phyloP scores from a whole-genome alignment of 139 green algal species.

The Diplosphaera chodatii region DNA sequence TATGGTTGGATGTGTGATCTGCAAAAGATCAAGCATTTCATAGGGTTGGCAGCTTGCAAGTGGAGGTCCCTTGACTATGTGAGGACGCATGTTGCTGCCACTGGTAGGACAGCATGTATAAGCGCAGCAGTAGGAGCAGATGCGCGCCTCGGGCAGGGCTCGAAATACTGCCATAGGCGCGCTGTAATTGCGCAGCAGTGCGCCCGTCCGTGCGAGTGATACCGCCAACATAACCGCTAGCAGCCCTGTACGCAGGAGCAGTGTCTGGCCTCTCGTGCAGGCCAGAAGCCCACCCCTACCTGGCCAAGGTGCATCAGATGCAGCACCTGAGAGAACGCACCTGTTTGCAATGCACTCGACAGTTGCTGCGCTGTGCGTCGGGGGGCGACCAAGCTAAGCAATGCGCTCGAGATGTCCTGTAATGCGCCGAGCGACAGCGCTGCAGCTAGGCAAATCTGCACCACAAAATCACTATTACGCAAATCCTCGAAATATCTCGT shows the following conservation, averaged over 20 bases:
- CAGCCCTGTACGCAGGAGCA: background rate
- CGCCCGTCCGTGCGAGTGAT: conserved; percentile 20
- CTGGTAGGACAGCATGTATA: too few relatives aligned
- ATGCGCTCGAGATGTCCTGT: background rate
- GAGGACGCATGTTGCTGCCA: too few relatives aligned
- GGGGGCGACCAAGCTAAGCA: background rate
- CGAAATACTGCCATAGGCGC: conserved; percentile 41
- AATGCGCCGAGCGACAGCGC: conserved; percentile 29
- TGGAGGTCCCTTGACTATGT: too few relatives aligned
- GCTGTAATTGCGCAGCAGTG: conserved; percentile 45
- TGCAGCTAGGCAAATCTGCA: conserved; percentile 57
- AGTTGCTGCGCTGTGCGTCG: background rate
- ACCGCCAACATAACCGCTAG: conserved; percentile 13
- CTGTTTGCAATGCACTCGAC: background rate
- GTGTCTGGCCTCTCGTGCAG: too few relatives aligned
- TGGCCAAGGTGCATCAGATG: too few relatives aligned
- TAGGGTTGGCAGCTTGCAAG: too few relatives aligned
- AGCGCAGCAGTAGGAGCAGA: too few relatives aligned
- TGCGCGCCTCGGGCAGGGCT: conserved; percentile 7
- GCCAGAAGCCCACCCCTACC: too few relatives aligned
- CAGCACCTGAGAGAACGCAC: background rate
- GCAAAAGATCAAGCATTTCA: too few relatives aligned
- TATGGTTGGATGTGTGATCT: background rate
- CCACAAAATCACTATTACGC: background rate
- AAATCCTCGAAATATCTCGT: too few relatives aligned